These are phyloP conservation scores for Ceratobasidium papillatum DNA, from an alignment of 1,284 basidiomycete species.

Conservation along the genomic window DNA sequence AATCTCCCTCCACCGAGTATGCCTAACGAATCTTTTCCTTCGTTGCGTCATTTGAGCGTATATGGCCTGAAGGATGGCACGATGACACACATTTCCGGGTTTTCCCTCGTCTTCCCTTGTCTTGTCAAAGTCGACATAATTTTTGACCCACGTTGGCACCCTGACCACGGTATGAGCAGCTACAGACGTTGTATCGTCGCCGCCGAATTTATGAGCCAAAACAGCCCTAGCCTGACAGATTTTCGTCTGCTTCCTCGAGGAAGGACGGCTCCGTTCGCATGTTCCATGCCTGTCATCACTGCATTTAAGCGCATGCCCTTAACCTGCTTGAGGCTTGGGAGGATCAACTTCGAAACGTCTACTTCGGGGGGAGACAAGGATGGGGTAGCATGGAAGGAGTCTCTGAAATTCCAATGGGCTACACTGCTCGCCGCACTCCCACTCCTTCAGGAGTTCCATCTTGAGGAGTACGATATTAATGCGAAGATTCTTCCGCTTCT, in stretches of 20 bases:
- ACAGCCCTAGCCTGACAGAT: background rate
- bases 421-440: background rate
- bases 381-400: background rate
- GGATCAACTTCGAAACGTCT: background rate
- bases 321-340: background rate
- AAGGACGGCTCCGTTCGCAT: background rate
- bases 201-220: background rate
- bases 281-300: background rate
- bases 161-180: background rate
- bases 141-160: background rate
- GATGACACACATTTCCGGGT: background rate
- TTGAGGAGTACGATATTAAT: background rate
- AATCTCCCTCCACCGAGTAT: too few relatives aligned
- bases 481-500: background rate
- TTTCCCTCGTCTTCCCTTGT: background rate
- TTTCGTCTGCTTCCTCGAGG: background rate
- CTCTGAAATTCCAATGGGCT: background rate
- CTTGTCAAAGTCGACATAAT: background rate
- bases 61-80: background rate
- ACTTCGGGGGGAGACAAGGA: background rate
- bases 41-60: background rate
- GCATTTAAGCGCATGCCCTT: background rate
- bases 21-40: background rate
- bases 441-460: background rate
- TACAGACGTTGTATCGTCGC: background rate